Conservation (phyloP, 192 early-diverging fungal genomes). For the Entomortierella beljakovae region DNA sequence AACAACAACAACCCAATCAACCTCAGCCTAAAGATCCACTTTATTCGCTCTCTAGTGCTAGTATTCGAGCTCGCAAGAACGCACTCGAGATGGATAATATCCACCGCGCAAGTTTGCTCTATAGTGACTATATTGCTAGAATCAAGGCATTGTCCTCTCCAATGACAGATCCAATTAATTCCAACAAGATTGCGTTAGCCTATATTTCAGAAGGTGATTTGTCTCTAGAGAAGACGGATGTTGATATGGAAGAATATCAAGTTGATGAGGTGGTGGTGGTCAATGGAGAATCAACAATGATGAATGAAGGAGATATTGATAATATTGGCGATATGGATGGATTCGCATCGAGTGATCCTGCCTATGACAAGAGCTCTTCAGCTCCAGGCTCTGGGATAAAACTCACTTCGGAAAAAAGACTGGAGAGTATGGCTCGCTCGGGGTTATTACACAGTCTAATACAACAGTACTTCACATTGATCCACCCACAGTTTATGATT, state of each 20-base stretch:
- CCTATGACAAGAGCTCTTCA: not conserved
- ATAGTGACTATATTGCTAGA: slow-evolving; percentile 36
- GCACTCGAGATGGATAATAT: slow-evolving; percentile 50
- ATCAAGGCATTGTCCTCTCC: slow-evolving; percentile 20
- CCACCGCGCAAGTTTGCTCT: slow-evolving; percentile 39
- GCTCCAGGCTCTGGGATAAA: not conserved
- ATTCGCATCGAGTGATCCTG: not conserved
- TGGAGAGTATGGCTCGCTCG: slow-evolving; percentile 21
- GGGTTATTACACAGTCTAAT: slow-evolving; percentile 37
- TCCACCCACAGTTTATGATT: slow-evolving; percentile 48
- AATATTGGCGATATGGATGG: no score
- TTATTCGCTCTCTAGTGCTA: slow-evolving; percentile 50
- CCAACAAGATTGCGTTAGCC: slow-evolving; percentile 3
- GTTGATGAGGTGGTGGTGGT: not conserved
- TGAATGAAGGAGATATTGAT: no score
- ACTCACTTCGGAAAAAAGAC: not conserved
- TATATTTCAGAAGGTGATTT: slow-evolving; percentile 1
- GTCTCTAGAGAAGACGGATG: slow-evolving; percentile 15
- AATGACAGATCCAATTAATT: not conserved
- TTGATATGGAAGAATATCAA: slow-evolving; percentile 5
- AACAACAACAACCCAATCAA: slow-evolving; percentile 7
- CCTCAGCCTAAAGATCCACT: slow-evolving; percentile 44
- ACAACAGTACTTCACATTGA: slow-evolving; percentile 40
- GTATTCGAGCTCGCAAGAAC: slow-evolving; percentile 51
- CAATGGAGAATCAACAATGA: not conserved